Base-by-base conservation (phyloP, 2,329 filamentous ascomycete species). In the Colletotrichum karsti region DNA sequence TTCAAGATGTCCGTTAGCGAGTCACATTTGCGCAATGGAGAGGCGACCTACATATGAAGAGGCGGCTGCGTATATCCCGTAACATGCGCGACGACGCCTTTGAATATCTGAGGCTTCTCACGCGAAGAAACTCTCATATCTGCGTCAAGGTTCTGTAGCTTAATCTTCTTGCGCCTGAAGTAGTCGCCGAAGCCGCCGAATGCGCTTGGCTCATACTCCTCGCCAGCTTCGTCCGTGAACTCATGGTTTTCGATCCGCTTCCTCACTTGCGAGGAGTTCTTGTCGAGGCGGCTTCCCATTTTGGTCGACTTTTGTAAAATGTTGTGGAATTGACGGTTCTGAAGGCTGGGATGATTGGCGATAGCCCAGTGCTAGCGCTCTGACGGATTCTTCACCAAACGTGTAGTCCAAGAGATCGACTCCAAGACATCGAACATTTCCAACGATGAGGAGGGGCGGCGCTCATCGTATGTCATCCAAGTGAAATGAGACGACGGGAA, bases 11-110 rank as follows among this genome's bases (percentile, higher is more conserved):
- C 13, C 12, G 50, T 67, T 8, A 65, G 51, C 22, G 7, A 37
- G 2, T 10, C 2, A 3, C 9, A 22, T 15, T 24, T 13, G 15
- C 20, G 33, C 24, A 28, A 7, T 18, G 24, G 20, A 6, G 13
- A 22, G 12, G 15, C 7, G 10, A 77, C 84, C 74, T 74, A 84
- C 84, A 97, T 90, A 73, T 94, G 95, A 59, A 98, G 84, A 1
- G 95, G 94, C 1, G 96, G 96, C 74, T 98, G 95, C 0, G 96
- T 99, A 77, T 98, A 99, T 54, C 96, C 96, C 73, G 95, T 97
- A 24, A 99, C 92, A 79, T 98, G 93, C 9, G 92, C 94, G 12
- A 97, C 94, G 8, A 98, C 87, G 1, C 94, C 94, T 72, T 92
- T 93, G 84, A 99, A 99, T 58, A 99, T 94, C 69, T 89, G 90